These are phyloP conservation scores for Tetrahymena elliotti DNA, from an alignment of 73 alveolate species.

Conservation along the genomic window DNA sequence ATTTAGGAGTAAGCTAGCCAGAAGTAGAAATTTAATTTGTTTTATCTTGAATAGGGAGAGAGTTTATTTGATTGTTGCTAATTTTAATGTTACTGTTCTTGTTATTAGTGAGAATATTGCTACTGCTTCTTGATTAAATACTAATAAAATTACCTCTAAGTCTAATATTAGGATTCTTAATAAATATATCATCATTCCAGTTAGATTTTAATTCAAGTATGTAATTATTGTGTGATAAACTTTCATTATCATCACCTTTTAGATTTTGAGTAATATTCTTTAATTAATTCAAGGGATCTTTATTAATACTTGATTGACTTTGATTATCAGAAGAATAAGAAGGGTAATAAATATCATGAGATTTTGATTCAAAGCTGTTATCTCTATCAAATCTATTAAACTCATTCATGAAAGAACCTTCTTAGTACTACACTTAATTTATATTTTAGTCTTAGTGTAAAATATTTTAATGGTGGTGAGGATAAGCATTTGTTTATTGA, in stretches of 20 bases:
- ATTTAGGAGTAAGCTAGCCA: not conserved
- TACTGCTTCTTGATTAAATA: not conserved
- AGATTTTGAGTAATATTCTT: not conserved
- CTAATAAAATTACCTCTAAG: not conserved
- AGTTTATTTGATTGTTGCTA: not conserved
- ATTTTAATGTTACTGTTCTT: not conserved
- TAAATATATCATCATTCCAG: not conserved
- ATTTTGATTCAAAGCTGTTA: not conserved
- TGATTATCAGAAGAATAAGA: not conserved
- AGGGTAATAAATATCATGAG: not conserved
- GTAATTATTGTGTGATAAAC: not conserved
- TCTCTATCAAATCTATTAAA: not conserved
- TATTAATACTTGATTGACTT: not conserved
- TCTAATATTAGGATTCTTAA: not conserved
- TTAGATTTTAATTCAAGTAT: not conserved
- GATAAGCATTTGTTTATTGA: not conserved
- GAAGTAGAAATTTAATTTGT: not conserved
- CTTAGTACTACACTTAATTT: not conserved
- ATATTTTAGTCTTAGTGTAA: not conserved
- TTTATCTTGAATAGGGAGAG: not conserved
- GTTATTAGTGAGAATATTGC: not conserved
- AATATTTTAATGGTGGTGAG: not conserved
- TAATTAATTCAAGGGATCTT: not conserved
- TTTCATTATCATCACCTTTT: not conserved
- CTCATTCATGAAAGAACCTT: not conserved